These are phyloP conservation scores for Diphasiastrum complanatum DNA, from an alignment of 83 land plant genomes.

Conservation along the genomic window DNA sequence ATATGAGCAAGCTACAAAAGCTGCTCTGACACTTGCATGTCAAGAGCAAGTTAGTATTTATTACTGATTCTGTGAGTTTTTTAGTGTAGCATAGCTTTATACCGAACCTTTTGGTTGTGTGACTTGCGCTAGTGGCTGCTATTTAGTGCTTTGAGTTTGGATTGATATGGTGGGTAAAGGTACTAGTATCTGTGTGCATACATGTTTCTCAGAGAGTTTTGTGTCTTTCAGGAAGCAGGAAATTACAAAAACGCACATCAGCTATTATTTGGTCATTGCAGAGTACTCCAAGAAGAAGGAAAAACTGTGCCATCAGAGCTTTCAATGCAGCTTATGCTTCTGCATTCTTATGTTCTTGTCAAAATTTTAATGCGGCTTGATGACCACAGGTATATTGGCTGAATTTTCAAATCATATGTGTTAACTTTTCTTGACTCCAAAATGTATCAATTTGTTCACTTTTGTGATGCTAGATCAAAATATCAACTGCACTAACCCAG, in stretches of 20 bases:
- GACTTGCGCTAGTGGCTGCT: too few relatives aligned
- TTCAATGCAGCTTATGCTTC: slow-evolving; percentile 22
- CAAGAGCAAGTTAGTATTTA: slow-evolving; percentile 24
- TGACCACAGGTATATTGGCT: slow-evolving; percentile 35
- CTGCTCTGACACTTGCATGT: slow-evolving; percentile 15
- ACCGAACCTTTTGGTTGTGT: too few relatives aligned
- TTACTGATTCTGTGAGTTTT: not conserved
- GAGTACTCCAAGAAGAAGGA: slow-evolving; percentile 7
- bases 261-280: slow-evolving; percentile 25
- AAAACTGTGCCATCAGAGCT: slow-evolving; percentile 21
- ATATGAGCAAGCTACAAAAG: slow-evolving; percentile 29
- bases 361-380: slow-evolving; percentile 29
- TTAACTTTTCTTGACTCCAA: not conserved
- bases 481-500: not conserved
- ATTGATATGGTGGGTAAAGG: too few relatives aligned
- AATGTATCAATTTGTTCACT: too few relatives aligned
- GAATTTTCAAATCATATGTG: not conserved
- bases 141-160: too few relatives aligned
- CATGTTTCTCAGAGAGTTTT: not conserved
- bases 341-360: slow-evolving; percentile 36
- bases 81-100: too few relatives aligned
- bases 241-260: slow-evolving; percentile 37
- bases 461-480: not conserved
- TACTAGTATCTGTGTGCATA: not conserved
- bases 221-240: slow-evolving; percentile 24